Evolutionary conservation across 1,139 yeast species (phyloP).

Genomic region (Saccharomyces pastorianus): DNA sequence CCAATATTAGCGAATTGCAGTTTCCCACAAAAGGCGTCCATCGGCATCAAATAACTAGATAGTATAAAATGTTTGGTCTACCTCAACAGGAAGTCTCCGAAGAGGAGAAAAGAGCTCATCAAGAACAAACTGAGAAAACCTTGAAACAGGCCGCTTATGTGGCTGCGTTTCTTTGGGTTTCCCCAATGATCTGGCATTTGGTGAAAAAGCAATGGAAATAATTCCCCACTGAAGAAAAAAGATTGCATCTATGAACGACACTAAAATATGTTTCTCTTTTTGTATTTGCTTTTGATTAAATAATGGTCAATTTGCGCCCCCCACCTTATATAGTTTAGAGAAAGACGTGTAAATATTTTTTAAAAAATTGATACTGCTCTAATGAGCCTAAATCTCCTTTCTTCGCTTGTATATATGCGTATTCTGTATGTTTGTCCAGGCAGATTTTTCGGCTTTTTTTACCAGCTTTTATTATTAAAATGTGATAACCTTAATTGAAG

Average conservation of each 20-base stretch:
- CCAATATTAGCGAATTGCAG: not conserved
- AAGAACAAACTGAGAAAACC: conserved; percentile 59
- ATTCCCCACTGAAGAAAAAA: not conserved
- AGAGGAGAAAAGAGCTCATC: conserved; percentile 70
- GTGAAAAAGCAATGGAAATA: conserved; percentile 48
- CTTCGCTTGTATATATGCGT: not conserved
- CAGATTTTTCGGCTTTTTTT: not conserved
- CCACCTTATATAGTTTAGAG: not conserved
- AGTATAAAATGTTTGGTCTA: conserved; percentile 60
- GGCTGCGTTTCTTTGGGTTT: conserved; percentile 73
- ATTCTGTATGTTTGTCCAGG: not conserved
- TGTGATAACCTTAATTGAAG: not conserved
- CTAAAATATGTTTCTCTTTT: not conserved
- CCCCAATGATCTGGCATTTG: conserved; percentile 59
- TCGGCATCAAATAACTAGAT: conserved; percentile 13
- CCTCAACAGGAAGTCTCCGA: conserved; percentile 65
- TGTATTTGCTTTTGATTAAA: not conserved
- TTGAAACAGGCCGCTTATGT: conserved; percentile 59
- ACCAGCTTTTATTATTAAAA: not conserved
- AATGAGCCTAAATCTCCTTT: not conserved
- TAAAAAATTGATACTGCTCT: not conserved
- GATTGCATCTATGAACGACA: not conserved
- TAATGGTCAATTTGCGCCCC: not conserved
- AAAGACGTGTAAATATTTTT: conserved; percentile 5
- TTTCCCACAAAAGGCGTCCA: conserved; percentile 2